Evolutionary conservation across 441 rosid genomes (phyloP), one percentile per base, ranked within the genome.

Genomic region (Croton setiger): DNA sequence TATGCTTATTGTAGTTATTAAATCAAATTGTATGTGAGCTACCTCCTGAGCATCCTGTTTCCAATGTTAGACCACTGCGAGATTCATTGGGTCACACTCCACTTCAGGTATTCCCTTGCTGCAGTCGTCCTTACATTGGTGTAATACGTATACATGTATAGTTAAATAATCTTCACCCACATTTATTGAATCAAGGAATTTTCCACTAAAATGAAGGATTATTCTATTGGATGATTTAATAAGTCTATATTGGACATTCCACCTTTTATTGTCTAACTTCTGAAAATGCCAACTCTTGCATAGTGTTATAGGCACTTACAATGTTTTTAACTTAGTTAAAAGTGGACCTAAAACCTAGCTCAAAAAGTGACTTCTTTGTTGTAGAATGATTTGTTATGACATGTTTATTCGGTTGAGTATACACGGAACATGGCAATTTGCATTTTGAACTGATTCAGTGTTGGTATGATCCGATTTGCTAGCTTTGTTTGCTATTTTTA

Each of bases 11-110:
- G 81, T 86, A 91, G 98, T 78, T 94, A 77, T 80, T 94, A 68
- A 94, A 94, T 78, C 93, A 94, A 90, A 94, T 94, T 69, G 96
- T 91, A 3, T 94, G 97, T 0, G 97, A 94, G 85, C 87, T 94
- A 70, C 97, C 98, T 60, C 91, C 93, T 7, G 98, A 91, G 68
- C 98, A 94, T 72, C 98, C 96, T 0, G 78, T 91, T 68, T 81
- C 97, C 73, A 87, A 68, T 66, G 80, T 73, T 68, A 84, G 91
- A 79, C 98, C 98, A 65, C 87, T 94, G 64, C 89, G 92, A 10
- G 96, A 90, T 79, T 81, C 87, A 68, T 92, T 91, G 35, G 98
- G 98, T 70, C 82, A 69, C 66, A 71, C 77, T 52, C 79, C 72
- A 21, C 78, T 64, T 49, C 91, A 86, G 91, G 91, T 76, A 20